phyloP scores from a whole-genome alignment of 495 filamentous ascomycete genomes.

The Neurospora sublineolata region DNA sequence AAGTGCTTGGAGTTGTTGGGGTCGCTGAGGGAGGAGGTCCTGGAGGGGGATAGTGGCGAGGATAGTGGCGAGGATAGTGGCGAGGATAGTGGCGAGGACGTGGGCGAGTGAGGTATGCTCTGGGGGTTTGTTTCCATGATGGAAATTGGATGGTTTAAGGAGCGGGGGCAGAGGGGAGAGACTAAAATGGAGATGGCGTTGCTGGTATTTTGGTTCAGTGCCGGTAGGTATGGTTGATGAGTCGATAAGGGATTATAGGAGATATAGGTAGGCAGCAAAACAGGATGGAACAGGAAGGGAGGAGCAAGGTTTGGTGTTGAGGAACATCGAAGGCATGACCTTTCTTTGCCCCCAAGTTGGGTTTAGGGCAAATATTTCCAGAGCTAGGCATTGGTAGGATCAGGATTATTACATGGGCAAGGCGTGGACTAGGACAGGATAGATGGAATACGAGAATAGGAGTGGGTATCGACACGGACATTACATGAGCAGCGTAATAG shows the following conservation, averaged over 20 bases:
- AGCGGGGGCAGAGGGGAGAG: not conserved
- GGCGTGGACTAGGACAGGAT: not conserved
- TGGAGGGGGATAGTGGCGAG: not conserved
- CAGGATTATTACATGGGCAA: not conserved
- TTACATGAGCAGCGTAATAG: not conserved
- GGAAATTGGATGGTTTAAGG: not conserved
- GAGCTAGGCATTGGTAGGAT: not conserved
- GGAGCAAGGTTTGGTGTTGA: too few species aligned
- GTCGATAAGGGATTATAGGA: too few species aligned
- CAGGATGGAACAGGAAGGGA: too few species aligned
- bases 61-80: too few species aligned
- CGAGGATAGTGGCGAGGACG: not conserved
- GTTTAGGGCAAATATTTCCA: too few species aligned
- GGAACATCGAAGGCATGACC: too few species aligned
- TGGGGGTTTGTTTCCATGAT: not conserved
- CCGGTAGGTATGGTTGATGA: too few species aligned
- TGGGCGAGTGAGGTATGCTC: not conserved
- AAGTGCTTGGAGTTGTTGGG: not conserved
- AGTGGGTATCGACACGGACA: not conserved
- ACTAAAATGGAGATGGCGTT: not conserved
- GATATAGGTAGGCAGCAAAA: too few species aligned
- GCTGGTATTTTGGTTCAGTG: too few species aligned
- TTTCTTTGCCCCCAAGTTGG: too few species aligned
- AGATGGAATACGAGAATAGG: not conserved
- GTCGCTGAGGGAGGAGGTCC: not conserved